Evolutionary conservation across 768 basidiomycete genomes (phyloP), one percentile per base, ranked within the genome.

Genomic region (Boletus tomentosulus): DNA sequence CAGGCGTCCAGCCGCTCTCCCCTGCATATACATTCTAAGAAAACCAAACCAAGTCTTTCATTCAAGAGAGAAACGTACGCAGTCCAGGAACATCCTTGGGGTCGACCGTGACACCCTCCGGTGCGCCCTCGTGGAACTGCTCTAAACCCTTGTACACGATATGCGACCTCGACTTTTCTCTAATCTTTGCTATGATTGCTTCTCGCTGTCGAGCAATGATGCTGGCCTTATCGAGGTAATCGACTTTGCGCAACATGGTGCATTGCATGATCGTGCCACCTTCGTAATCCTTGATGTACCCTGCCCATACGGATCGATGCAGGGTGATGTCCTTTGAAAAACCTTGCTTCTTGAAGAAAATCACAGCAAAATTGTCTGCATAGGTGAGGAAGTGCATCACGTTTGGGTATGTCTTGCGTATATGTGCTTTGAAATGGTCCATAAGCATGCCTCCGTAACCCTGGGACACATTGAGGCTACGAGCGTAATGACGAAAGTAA

Each of bases 201-300:
- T 94, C 92, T 64, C 92, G 87, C 72, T 99, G 97, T 55, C 75
- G 76, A 4, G 82, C 75, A 52, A 98, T 75, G 57, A 89, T 84
- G 51, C 83, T 83, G 30, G 81, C 77, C 56, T 91, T 92, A 60
- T 88, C 78, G 55, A 95, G 78, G 65, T 98, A 99, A 66, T 93
- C 84, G 57, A 98, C 84, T 66, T 90, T 92, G 48, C 81, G 84
- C n/a, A 99, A 71, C 90, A 99, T 87, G 6, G 87, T 87, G 66
- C 97, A 99, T 70, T 95, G 92, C 95, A 99, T 98, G 74, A 98
- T 93, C 43, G 96, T 99, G 16, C 92, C 95, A 38, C 96, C 96
- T 70, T 99, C 97, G 71, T 99, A 99, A 69, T 99, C 97, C 70
- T 98, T 99, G 83, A 99, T 98, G 70, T 99, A 98, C 11, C 95